Conservation (phyloP, 768 basidiomycete genomes). For the Krasilnikovozyma curviuscula region DNA sequence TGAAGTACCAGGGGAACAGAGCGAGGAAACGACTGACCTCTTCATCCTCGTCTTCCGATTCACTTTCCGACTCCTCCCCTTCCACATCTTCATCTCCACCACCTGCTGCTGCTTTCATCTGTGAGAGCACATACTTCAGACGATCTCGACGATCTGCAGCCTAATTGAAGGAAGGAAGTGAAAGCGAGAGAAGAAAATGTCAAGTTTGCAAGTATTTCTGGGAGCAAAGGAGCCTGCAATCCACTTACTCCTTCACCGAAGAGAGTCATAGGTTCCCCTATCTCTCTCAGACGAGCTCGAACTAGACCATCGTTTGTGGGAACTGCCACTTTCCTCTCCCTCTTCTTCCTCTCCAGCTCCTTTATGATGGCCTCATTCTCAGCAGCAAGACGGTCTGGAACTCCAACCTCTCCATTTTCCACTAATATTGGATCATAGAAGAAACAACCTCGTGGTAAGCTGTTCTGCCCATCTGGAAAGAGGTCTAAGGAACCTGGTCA, state of each 20-base stretch:
- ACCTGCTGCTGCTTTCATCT: constrained; percentile 74
- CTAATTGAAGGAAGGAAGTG: constrained; percentile 29
- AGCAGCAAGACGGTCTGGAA: constrained; percentile 26
- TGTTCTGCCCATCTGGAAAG: no score
- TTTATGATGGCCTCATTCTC: constrained; percentile 64
- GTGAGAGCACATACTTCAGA: constrained; percentile 79
- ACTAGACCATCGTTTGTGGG: constrained; percentile 94
- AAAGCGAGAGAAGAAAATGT: background rate
- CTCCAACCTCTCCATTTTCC: no score
- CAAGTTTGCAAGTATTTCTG: background rate
- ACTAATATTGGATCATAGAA: no score
- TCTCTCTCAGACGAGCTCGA: constrained; percentile 66
- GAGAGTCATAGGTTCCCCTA: constrained; percentile 90
- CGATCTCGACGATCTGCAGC: constrained; percentile 90
- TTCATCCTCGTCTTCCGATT: constrained; percentile 40
- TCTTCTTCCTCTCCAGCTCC: constrained; percentile 95
- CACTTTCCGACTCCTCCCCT: constrained; percentile 36
- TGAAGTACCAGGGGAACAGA: background rate
- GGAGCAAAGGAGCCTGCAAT: background rate
- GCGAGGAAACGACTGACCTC: constrained; percentile 34
- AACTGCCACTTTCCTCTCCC: constrained; percentile 76
- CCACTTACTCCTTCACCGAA: constrained; percentile 84
- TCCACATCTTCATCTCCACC: constrained; percentile 45
- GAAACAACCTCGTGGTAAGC: no score
- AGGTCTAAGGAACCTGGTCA: no score